Evolutionary conservation across 2,329 filamentous ascomycete species (phyloP).

Genomic region (Rhynchosporium graminicola): DNA sequence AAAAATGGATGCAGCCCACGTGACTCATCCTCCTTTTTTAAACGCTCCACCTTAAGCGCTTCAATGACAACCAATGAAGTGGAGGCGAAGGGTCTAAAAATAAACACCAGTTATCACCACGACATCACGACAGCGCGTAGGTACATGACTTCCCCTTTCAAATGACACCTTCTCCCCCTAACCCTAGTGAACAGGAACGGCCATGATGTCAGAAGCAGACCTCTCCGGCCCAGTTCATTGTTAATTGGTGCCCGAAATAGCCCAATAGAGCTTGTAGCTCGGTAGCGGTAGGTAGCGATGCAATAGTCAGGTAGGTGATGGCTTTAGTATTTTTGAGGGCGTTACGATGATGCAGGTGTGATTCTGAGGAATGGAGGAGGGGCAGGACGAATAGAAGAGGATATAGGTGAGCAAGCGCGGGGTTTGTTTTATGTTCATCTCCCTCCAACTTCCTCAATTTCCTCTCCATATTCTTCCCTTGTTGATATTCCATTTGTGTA

Average conservation of each 20-base stretch:
- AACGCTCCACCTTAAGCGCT: constrained; percentile 22
- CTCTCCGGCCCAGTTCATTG: constrained; percentile 2
- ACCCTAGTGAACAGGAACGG: constrained; percentile 4
- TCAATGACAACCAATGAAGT: constrained; percentile 21
- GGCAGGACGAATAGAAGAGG: too few relatives aligned
- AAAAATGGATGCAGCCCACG: constrained; percentile 9
- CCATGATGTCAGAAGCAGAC: constrained; percentile 20
- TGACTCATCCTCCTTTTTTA: constrained; percentile 16
- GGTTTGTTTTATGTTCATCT: constrained; percentile 21
- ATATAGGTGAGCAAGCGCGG: constrained; percentile 12
- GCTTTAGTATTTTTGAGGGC: constrained; percentile 11
- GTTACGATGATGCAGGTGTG: constrained; percentile 27
- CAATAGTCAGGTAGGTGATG: too few relatives aligned
- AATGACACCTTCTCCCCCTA: constrained; percentile 13
- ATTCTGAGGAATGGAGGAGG: background rate
- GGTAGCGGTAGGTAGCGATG: background rate
- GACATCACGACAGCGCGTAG: constrained; percentile 24
- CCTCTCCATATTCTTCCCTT: constrained; percentile 1
- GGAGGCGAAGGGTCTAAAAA: constrained; percentile 15
- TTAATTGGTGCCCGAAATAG: constrained; percentile 27
- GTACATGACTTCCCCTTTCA: constrained; percentile 21
- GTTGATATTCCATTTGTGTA: background rate
- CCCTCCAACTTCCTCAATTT: constrained; percentile 13
- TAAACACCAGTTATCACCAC: constrained; percentile 19
- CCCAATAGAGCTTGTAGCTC: constrained; percentile 3